A percentile compares a stretch with the other conserved stretches of the same genome.
These are phyloP conservation scores for Ceratobasidium theobromae DNA, from an alignment of 1,284 basidiomycete species.

Conservation along the genomic window DNA sequence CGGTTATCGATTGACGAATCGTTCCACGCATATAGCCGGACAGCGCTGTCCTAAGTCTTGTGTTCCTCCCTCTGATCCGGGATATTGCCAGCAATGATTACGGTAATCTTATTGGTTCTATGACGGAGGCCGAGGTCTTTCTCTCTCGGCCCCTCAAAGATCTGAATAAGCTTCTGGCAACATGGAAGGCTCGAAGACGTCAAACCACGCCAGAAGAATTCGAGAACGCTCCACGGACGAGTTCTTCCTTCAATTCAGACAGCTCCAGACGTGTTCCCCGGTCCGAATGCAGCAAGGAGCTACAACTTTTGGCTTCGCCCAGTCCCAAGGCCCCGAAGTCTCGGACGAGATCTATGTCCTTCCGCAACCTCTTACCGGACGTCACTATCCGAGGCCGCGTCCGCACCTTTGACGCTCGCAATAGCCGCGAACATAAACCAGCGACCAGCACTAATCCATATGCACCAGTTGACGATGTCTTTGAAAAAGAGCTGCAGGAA, in stretches of 20 bases:
- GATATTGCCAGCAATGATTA: neutral
- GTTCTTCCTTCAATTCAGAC: no score
- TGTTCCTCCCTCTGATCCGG: neutral
- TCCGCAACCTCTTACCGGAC: neutral
- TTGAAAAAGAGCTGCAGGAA: neutral
- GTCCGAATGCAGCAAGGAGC: neutral
- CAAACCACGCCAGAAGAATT: no score
- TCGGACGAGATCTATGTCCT: neutral
- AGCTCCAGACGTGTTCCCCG: no score
- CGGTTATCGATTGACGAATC: no score
- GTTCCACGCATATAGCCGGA: neutral
- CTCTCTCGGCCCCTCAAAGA: neutral
- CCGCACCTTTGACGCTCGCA: neutral
- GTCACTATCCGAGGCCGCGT: neutral
- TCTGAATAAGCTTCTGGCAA: neutral
- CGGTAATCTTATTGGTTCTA: neutral
- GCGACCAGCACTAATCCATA: neutral
- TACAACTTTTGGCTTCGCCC: neutral
- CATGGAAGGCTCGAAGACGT: neutral
- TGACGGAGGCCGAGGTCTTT: neutral
- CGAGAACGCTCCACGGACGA: no score
- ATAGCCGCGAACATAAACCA: neutral
- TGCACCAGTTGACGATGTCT: neutral
- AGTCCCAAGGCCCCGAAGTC: neutral
- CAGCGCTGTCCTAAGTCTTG: neutral